Percentiles rank a stretch among this genome's conserved stretches.
Evolutionary conservation across 495 filamentous ascomycete species (phyloP).

Genomic region (Penicillium manginii): DNA sequence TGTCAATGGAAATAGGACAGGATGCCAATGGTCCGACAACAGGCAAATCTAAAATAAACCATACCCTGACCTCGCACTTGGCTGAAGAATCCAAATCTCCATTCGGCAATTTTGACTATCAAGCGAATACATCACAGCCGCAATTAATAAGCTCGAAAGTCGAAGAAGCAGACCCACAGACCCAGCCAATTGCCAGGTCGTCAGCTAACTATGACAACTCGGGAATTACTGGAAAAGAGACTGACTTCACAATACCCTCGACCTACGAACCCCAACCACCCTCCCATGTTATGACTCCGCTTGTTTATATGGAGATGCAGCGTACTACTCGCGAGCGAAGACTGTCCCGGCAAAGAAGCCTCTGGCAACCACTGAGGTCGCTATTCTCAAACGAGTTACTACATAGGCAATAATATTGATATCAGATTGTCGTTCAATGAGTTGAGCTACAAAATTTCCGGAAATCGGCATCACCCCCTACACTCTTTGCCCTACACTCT

Average conservation of each 20-base stretch:
- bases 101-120: background rate
- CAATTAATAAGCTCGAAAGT: background rate
- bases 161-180: background rate
- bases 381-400: conserved; percentile 11
- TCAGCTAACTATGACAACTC: background rate
- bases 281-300: conserved; percentile 20
- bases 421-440: too few relatives aligned
- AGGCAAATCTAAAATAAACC: background rate
- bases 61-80: background rate
- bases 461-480: too few relatives aligned
- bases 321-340: conserved; percentile 14
- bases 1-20: conserved; percentile 14
- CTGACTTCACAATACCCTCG: background rate
- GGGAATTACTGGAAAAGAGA: background rate
- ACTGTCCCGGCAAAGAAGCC: conserved; percentile 7
- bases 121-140: background rate
- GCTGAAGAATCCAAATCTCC: background rate
- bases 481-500: too few relatives aligned
- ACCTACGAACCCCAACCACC: conserved; percentile 12
- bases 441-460: too few relatives aligned
- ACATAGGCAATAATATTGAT: background rate
- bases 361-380: conserved; percentile 11
- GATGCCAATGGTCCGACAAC: background rate
- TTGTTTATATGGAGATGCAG: conserved; percentile 22
- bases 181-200: background rate